A percentile compares a stretch with the other conserved stretches of the same genome.
Conservation (phyloP, 129 eudicot genomes). For the Chrysanthemum makinoi region DNA sequence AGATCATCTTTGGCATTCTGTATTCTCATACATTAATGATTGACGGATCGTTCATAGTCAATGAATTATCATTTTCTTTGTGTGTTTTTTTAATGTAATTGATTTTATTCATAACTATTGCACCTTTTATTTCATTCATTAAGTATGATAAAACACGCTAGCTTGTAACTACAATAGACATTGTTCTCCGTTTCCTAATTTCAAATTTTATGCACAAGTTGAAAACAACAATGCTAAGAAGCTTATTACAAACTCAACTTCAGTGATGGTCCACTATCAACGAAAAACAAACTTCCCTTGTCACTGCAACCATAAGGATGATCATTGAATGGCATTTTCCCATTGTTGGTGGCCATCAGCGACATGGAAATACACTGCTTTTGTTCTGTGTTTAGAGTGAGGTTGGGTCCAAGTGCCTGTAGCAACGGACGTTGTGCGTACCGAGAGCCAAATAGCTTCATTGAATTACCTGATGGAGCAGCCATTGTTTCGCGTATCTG, state of each 20-base stretch:
- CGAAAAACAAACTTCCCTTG: conserved; percentile 17
- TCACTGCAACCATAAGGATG: not conserved
- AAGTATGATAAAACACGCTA: not conserved
- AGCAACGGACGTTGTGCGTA: too few relatives aligned
- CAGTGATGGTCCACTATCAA: conserved; percentile 22
- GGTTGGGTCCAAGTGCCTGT: conserved; percentile 15
- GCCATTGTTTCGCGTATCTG: conserved; percentile 18
- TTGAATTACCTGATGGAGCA: conserved; percentile 10
- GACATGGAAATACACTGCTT: conserved; percentile 13
- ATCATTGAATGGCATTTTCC: conserved; percentile 18
- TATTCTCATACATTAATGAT: conserved; percentile 7
- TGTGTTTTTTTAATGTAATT: not conserved
- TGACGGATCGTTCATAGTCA: not conserved
- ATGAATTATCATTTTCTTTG: not conserved
- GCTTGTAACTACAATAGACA: conserved; percentile 6
- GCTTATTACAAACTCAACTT: conserved; percentile 42
- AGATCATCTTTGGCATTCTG: conserved; percentile 1
- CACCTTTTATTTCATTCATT: conserved; percentile 11
- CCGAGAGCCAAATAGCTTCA: conserved; percentile 26
- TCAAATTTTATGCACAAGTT: not conserved
- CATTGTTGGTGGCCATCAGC: conserved; percentile 20
- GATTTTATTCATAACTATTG: not conserved
- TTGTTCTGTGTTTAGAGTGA: conserved; percentile 4
- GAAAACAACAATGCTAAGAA: not conserved
- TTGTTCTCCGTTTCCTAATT: not conserved